phyloP scores from a whole-genome alignment of 2,329 filamentous ascomycete genomes.

The Fusarium xylarioides region DNA sequence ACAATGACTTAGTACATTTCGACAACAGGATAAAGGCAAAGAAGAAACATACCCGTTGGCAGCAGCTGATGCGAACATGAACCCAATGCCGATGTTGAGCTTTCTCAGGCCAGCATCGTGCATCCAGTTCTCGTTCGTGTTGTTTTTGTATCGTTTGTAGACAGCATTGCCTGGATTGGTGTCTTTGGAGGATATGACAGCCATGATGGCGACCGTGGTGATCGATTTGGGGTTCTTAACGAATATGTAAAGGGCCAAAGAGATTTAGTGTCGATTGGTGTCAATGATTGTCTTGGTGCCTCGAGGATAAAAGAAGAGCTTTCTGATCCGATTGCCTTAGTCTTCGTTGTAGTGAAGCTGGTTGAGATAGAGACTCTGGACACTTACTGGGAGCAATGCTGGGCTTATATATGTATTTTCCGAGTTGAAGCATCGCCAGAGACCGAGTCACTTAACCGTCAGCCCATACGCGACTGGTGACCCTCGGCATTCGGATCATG shows the following conservation, averaged over 20 bases:
- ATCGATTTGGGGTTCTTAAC: neutral
- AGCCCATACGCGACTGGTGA: neutral
- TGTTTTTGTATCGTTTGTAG: conserved; percentile 15
- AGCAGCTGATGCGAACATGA: conserved; percentile 21
- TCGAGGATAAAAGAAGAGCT: neutral
- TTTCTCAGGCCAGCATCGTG: conserved; percentile 12
- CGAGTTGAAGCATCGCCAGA: neutral
- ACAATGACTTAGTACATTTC: accelerated
- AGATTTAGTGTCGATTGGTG: too few species aligned
- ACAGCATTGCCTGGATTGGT: conserved; percentile 5
- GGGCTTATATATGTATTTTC: conserved; percentile 13
- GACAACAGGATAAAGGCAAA: accelerated
- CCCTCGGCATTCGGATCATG: neutral
- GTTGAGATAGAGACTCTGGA: neutral
- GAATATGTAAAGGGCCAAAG: neutral
- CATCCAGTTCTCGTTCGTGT: conserved; percentile 23
- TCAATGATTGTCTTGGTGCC: neutral
- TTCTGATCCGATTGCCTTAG: neutral
- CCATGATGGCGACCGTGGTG: neutral
- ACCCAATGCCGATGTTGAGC: conserved; percentile 17
- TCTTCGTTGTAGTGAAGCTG: neutral
- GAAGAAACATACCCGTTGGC: conserved; percentile 8
- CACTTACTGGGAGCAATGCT: neutral
- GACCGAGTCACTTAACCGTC: neutral
- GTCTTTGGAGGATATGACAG: neutral